Conservation (phyloP, 1,284 basidiomycete species). For the Trametes versicolor region DNA sequence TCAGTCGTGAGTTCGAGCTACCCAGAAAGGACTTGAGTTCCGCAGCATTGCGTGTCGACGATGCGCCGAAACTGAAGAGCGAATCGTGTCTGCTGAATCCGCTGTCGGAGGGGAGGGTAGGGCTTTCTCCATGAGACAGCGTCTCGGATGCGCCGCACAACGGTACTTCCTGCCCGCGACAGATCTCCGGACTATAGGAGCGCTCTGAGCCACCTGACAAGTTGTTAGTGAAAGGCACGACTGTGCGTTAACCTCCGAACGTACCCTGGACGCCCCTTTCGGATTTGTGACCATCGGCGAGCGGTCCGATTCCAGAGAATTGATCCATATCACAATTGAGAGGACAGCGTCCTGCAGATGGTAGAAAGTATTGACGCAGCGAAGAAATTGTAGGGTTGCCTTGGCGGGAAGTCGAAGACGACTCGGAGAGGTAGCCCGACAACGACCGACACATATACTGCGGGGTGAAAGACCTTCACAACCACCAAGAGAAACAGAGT, state of each 20-base stretch:
- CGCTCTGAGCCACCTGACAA: too few species aligned
- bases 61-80: conserved; percentile 57
- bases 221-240: too few species aligned
- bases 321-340: too few species aligned
- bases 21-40: conserved; percentile 72
- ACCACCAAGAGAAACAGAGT: background rate
- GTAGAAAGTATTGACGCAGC: too few species aligned
- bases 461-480: background rate
- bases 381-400: too few species aligned
- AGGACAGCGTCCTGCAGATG: too few species aligned
- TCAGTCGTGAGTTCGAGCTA: conserved; percentile 63
- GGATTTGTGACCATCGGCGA: too few species aligned
- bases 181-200: background rate
- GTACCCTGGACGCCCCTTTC: too few species aligned
- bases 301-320: too few species aligned
- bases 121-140: background rate
- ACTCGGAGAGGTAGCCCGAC: background rate
- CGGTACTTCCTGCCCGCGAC: background rate
- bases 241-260: too few species aligned
- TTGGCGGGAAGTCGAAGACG: too few species aligned
- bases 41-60: conserved; percentile 57
- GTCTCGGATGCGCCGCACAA: background rate
- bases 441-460: background rate
- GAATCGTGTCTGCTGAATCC: conserved; percentile 59
- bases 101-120: conserved; percentile 4